These are phyloP conservation scores for Arbutus unedo DNA, from an alignment of 148 eudicot genomes.

Conservation along the genomic window DNA sequence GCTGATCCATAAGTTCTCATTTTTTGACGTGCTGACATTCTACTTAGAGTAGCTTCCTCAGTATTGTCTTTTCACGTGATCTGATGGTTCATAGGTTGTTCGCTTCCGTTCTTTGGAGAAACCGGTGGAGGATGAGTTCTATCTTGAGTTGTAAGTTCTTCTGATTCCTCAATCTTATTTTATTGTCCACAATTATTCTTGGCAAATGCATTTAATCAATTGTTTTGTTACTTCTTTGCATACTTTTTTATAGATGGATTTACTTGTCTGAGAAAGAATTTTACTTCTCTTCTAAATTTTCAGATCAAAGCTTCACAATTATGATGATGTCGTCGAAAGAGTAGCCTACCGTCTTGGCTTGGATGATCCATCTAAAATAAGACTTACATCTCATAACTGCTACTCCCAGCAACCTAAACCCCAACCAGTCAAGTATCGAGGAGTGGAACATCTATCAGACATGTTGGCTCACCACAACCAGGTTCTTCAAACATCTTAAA, in stretches of 20 bases:
- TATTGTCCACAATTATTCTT: neutral
- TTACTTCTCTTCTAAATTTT: slow-evolving; percentile 6
- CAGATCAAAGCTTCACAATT: slow-evolving; percentile 75
- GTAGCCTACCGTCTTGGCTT: slow-evolving; percentile 68
- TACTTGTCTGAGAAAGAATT: neutral
- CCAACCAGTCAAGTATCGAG: slow-evolving; percentile 65
- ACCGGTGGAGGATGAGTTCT: slow-evolving; percentile 91
- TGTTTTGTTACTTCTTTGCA: neutral
- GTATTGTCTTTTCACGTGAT: neutral
- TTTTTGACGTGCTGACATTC: neutral
- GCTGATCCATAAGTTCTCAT: neutral
- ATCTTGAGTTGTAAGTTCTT: slow-evolving; percentile 71
- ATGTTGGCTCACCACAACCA: slow-evolving; percentile 87
- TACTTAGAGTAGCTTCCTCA: neutral
- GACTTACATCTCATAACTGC: slow-evolving; percentile 89
- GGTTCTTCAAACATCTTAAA: slow-evolving; percentile 32
- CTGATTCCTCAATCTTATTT: neutral
- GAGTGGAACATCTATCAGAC: slow-evolving; percentile 59
- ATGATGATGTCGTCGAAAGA: slow-evolving; percentile 84
- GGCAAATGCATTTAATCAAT: neutral
- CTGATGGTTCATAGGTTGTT: slow-evolving; percentile 49
- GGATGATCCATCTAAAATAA: slow-evolving; percentile 86
- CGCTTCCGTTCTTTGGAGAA: slow-evolving; percentile 74
- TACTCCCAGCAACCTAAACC: slow-evolving; percentile 96
- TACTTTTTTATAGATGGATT: neutral